Conservation (phyloP, 345 rosid genomes). For the Barbarea vulgaris region DNA sequence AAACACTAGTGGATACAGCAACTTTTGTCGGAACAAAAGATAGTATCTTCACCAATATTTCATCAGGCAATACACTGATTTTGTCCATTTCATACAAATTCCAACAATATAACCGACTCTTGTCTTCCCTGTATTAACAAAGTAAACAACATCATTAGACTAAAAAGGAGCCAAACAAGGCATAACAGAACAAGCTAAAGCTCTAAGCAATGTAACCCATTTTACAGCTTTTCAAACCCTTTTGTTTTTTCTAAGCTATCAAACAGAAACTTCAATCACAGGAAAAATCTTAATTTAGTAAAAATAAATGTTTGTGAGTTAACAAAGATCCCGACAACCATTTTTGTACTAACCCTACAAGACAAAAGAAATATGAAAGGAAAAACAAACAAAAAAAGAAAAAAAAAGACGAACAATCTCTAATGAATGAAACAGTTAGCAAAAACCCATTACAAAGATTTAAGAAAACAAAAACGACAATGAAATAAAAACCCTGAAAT, state of each 20-base stretch:
- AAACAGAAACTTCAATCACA: conserved; percentile 27
- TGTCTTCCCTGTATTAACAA: too few relatives aligned
- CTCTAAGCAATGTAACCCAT: not conserved
- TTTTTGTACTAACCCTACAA: conserved; percentile 39
- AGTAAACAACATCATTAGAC: too few relatives aligned
- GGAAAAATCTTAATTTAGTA: not conserved
- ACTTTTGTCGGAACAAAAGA: conserved; percentile 1
- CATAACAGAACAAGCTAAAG: too few relatives aligned
- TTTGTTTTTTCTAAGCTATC: conserved; percentile 21
- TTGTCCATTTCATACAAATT: too few relatives aligned
- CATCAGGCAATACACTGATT: too few relatives aligned
- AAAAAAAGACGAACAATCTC: not conserved
- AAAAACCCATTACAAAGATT: conserved; percentile 28
- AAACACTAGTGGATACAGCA: not conserved
- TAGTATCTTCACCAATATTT: not conserved
- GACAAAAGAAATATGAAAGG: conserved; percentile 26
- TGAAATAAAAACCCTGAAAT: conserved; percentile 9
- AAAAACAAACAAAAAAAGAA: not conserved
- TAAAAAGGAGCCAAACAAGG: too few relatives aligned
- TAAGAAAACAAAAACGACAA: not conserved
- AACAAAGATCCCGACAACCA: conserved; percentile 34
- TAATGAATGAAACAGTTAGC: conserved; percentile 58
- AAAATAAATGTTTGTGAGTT: not conserved
- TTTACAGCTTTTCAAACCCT: not conserved
- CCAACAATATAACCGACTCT: too few relatives aligned